Evolutionary conservation across 176 grass and related monocot species (phyloP).

Genomic region (Eleusine coracana): DNA sequence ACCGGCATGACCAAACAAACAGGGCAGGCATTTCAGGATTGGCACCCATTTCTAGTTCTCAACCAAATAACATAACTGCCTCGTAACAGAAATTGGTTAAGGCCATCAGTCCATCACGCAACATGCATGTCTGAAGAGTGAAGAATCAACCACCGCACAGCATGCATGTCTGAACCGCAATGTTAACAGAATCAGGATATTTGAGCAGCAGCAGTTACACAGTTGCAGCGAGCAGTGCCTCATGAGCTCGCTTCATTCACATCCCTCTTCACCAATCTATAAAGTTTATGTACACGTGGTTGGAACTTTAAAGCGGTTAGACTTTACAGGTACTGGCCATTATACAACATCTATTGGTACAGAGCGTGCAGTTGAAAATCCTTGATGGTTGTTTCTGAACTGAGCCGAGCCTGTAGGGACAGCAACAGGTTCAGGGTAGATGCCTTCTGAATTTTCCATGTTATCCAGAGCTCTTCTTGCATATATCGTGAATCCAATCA

Average conservation of each 20-base stretch:
- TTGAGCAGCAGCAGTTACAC: neutral
- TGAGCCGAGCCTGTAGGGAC: conserved; percentile 10
- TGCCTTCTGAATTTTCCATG: conserved; percentile 44
- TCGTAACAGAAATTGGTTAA: neutral
- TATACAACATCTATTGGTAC: conserved; percentile 52
- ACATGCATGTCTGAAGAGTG: neutral
- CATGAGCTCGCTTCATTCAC: neutral
- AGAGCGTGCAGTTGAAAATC: conserved; percentile 41
- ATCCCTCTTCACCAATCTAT: neutral
- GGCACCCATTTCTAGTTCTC: neutral
- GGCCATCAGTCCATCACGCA: neutral
- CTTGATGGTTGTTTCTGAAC: conserved; percentile 47
- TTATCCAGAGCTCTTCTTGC: conserved; percentile 67
- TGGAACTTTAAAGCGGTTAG: conserved; percentile 7
- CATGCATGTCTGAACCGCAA: neutral
- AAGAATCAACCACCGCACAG: neutral
- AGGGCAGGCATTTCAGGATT: neutral
- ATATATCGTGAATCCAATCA: conserved; percentile 72
- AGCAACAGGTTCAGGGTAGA: neutral
- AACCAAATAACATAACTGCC: neutral
- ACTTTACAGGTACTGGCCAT: neutral
- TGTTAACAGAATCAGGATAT: neutral
- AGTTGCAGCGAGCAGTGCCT: conserved; percentile 1
- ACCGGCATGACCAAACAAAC: neutral
- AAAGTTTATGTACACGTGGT: conserved; percentile 33